Conservation (phyloP, 2,329 filamentous ascomycete genomes). For the Grosmannia huntii region DNA sequence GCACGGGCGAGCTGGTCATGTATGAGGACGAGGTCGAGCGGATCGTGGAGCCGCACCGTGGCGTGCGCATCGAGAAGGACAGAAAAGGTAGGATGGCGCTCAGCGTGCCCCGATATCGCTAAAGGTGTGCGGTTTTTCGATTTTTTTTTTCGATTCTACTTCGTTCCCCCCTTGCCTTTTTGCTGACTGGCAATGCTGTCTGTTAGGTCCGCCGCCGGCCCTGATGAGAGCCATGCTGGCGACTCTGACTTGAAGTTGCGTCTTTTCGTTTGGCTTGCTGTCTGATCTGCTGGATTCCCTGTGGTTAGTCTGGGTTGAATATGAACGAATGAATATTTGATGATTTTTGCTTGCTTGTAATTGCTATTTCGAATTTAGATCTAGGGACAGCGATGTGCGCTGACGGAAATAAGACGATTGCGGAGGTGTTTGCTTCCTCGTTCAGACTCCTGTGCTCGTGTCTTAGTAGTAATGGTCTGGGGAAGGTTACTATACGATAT, state of each 20-base stretch:
- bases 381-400: too few relatives aligned
- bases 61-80: slow-evolving; percentile 69
- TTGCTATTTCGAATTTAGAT: too few relatives aligned
- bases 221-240: slow-evolving; percentile 12
- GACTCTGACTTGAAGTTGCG: slow-evolving; percentile 10
- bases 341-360: not conserved
- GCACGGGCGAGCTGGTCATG: slow-evolving; percentile 49
- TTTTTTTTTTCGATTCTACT: slow-evolving; percentile 9
- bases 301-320: not conserved
- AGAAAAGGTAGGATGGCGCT: slow-evolving; percentile 92
- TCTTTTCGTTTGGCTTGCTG: not conserved
- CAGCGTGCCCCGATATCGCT: slow-evolving; percentile 60
- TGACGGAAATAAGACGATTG: too few relatives aligned
- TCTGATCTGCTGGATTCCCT: too few relatives aligned
- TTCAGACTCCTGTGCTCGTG: too few relatives aligned
- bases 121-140: slow-evolving; percentile 27
- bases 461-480: too few relatives aligned
- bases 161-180: not conserved
- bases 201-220: slow-evolving; percentile 9
- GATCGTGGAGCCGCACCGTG: slow-evolving; percentile 39
- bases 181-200: not conserved
- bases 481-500: too few relatives aligned
- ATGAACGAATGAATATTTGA: not conserved
- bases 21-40: slow-evolving; percentile 48
- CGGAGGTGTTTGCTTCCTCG: too few relatives aligned